Conservation (phyloP, 805 yeast species). For the Cyberlindnera nakhonratchasimensis region DNA sequence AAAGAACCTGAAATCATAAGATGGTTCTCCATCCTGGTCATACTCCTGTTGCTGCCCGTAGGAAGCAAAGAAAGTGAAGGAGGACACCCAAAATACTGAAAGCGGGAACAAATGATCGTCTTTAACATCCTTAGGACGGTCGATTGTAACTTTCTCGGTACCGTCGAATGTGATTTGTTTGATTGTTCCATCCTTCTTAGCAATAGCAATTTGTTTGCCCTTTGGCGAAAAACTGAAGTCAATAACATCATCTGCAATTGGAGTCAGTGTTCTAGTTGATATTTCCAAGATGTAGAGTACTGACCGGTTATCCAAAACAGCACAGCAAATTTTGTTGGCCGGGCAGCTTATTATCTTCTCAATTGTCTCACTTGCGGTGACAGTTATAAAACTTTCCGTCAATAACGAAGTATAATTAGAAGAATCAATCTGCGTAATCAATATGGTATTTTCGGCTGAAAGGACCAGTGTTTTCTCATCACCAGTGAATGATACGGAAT, state of each 20-base stretch:
- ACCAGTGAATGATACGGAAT: conserved; percentile 30
- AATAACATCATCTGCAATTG: conserved; percentile 20
- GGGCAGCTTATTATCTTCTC: conserved; percentile 27
- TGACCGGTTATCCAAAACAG: conserved; percentile 17
- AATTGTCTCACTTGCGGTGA: conserved; percentile 13
- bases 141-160: conserved; percentile 7
- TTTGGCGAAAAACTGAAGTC: conserved; percentile 26
- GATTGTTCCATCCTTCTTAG: conserved; percentile 17
- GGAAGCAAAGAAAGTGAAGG: conserved; percentile 21
- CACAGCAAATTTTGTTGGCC: conserved; percentile 11
- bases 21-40: conserved; percentile 32
- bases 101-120: conserved; percentile 18
- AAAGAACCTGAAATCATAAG: conserved; percentile 25
- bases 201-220: conserved; percentile 21
- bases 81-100: conserved; percentile 19
- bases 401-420: conserved; percentile 3
- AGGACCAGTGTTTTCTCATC: conserved; percentile 32
- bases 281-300: conserved; percentile 19
- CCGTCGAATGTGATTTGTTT: conserved; percentile 16
- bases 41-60: conserved; percentile 29
- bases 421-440: conserved; percentile 16
- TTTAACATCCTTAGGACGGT: conserved; percentile 17
- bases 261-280: not conserved
- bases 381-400: conserved; percentile 11
- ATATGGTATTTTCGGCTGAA: conserved; percentile 25